Conservation (phyloP, 75 land plant species). For the Selaginella moellendorffii region DNA sequence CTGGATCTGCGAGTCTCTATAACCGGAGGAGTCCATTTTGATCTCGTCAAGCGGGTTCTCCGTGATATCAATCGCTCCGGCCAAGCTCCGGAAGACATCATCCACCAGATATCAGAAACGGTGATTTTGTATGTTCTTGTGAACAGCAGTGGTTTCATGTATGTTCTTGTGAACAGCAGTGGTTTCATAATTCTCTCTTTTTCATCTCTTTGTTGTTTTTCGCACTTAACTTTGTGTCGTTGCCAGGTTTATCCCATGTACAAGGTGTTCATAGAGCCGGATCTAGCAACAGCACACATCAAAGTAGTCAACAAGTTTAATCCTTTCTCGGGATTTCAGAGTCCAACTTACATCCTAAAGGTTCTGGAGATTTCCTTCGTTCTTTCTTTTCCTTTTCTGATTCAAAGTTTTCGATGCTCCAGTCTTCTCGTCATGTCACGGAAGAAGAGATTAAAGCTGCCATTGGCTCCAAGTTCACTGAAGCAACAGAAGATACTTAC, state of each 20-base stretch:
- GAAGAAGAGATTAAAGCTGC: conserved; percentile 51
- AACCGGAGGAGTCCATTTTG: not conserved
- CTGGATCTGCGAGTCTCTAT: not conserved
- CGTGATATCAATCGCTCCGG: not conserved
- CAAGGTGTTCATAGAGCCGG: conserved; percentile 41
- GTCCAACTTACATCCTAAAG: conserved; percentile 80
- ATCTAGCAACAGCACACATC: conserved; percentile 78
- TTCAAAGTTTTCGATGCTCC: conserved; percentile 6
- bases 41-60: not conserved
- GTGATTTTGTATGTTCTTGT: conserved; percentile 19
- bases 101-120: conserved; percentile 79
- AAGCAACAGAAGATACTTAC: conserved; percentile 63
- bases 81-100: not conserved
- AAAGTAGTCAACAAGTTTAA: conserved; percentile 77
- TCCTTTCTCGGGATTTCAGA: conserved; percentile 80
- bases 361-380: conserved; percentile 19
- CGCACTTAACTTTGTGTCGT: not conserved
- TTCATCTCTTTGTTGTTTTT: no score
- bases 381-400: not conserved
- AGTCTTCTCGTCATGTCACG: conserved; percentile 47
- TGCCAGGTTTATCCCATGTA: conserved; percentile 15
- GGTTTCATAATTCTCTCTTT: no score
- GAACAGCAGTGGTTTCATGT: no score
- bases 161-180: no score
- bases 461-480: conserved; percentile 36